Evolutionary conservation across 1,284 basidiomycete species (phyloP).

Genomic region (Cystobasidium pallidum): DNA sequence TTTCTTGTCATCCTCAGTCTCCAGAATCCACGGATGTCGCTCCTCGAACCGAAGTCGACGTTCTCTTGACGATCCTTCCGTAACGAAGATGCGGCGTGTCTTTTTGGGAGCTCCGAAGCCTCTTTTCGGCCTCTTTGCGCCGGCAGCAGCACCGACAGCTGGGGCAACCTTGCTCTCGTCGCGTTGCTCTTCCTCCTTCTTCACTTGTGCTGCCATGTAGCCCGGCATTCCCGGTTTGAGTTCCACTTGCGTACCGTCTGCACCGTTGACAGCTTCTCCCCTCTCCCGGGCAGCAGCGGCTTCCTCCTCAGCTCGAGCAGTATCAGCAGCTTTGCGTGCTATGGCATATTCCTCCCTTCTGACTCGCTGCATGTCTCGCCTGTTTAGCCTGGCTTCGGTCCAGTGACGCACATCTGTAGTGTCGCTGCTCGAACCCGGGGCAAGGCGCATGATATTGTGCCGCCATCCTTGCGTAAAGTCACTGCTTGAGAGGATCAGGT

Average conservation of each 20-base stretch:
- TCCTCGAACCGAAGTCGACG: conserved; percentile 63
- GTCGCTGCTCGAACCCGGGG: conserved; percentile 36
- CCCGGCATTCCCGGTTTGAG: conserved; percentile 43
- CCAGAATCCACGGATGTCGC: conserved; percentile 84
- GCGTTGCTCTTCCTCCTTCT: conserved; percentile 28
- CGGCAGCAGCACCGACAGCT: conserved; percentile 15
- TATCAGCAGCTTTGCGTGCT: conserved; percentile 32
- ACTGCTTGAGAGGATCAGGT: conserved; percentile 45
- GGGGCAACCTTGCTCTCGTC: conserved; percentile 41
- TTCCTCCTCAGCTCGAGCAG: conserved; percentile 24
- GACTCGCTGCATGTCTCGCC: conserved; percentile 43
- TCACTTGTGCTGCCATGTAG: conserved; percentile 22
- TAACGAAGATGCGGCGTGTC: conserved; percentile 40
- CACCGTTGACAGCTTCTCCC: conserved; percentile 6
- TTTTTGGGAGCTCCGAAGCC: conserved; percentile 43
- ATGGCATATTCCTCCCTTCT: conserved; percentile 28
- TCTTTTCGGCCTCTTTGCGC: conserved; percentile 13
- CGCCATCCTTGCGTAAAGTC: conserved; percentile 45
- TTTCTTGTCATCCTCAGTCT: conserved; percentile 70
- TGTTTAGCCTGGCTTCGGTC: conserved; percentile 41
- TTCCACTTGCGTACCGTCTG: conserved; percentile 16
- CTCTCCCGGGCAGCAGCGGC: conserved; percentile 26
- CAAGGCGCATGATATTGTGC: conserved; percentile 53
- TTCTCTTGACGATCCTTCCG: conserved; percentile 34
- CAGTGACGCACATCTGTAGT: conserved; percentile 43